Base-by-base conservation (phyloP, 192 early-diverging fungal genomes). In the Coemansia sp. region DNA sequence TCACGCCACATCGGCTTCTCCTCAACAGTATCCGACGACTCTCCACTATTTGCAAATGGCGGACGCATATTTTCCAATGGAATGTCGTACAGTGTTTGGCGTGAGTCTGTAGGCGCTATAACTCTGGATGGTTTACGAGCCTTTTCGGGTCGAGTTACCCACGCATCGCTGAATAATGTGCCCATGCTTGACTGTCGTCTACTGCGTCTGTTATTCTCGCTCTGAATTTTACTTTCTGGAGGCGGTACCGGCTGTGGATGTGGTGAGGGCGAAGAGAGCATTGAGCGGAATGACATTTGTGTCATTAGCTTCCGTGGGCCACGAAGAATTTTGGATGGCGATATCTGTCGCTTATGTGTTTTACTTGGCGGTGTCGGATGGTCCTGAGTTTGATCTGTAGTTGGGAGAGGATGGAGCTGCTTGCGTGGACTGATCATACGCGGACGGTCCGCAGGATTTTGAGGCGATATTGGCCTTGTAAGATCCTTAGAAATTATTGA, bases 161-260 rank as follows among this genome's bases (percentile, higher is more conserved):
- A 71, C 9, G 74, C 62, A 9, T 62, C 62, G 30, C 74, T 57
- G 24, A 70, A 76, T 49, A 76, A 19, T 19, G 68, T 60, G 25
- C 64, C 64, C 56, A 76, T 62, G 16, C 74, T 61, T 8, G 59
- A 27, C 30, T 61, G 59, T 26, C 59, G 25, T 3, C 59, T 52
- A 19, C 18, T 23, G 10, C 56, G 22, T 16, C 4, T 27, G 16
- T 27, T 53, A 16, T n/a, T 53, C 10, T 32, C 21, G 24, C 24
- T 27, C 4, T 22, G 22, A 24, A 44, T 25, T 5, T 49, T 24
- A 41, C 18, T 38, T 38, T 38, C 34, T 9, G 32, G 59, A 8
- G 48, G 38, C 49, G 26, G 57, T 38, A 38, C 24, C 10, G 59
- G 54, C 3, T 49, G 30, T 0, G 53, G 52, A 16, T 38, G 24